Base-by-base conservation (phyloP, 1,139 yeast species). In the Suhomyces anneliseae region DNA sequence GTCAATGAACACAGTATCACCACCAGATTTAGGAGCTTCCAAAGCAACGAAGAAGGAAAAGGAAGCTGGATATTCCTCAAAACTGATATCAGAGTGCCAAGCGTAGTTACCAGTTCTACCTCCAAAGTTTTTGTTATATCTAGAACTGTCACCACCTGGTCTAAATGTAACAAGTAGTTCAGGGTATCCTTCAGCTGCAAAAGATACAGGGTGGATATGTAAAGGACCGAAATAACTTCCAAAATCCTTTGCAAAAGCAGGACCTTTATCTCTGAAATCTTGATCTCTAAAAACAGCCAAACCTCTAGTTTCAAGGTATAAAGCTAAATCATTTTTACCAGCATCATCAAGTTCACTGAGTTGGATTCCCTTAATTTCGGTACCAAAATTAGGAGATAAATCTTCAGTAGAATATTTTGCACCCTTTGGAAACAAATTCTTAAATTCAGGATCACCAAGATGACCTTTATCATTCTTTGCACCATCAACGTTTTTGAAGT, bases 21-120 rank as follows among this genome's bases (percentile, higher is more conserved):
- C 72, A 42, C 72, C 72, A 8, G 59, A 51, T 19, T 58, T 57
- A 7, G 70, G 70, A 34, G 68, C 65, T 47, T 66, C 69, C 47
- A 66, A 61, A 26, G 67, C 69, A 43, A 61, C 68, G 46, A 67
- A 67, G 47, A 66, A 55, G 2, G 68, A 60, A 46, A 66, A 65
- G 26, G 66, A 63, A 26, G 69, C 54, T 7, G 72, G 71, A 44
- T 66, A 63, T 39, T 62, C 54, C 45, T 66, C 72, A 48, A 66
- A 66, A 39, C 67, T 58, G 34, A 66, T 64, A 52, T 67, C 72
- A 36, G 69, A 64, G 54, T 67, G 72, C 66, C 68, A 67, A 11
- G 51, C 59, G 14, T 53, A 48, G 34, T 52, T 44, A 7, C 54
- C 53, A 14, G 63, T 52, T 31, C 51, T 58, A 32, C 51, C 36